Conservation (phyloP, 768 basidiomycete species). For the Boletus insuetus region DNA sequence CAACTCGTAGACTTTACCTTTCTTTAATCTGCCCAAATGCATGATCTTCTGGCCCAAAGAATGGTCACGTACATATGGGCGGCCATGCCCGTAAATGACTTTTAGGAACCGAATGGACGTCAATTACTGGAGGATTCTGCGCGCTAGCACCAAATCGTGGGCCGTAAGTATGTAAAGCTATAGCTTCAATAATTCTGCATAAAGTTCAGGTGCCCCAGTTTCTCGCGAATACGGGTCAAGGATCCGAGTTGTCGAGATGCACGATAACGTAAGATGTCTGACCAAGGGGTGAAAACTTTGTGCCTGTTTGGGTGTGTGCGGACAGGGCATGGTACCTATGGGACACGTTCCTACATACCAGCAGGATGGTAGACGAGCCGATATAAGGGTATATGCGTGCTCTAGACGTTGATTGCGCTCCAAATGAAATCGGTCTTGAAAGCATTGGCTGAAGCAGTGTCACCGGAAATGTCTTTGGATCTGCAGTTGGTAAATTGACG, state of each 20-base stretch:
- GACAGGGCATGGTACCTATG: neutral
- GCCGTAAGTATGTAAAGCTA: neutral
- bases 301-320: neutral
- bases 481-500: constrained; percentile 11
- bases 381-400: neutral
- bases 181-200: neutral
- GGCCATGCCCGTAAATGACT: neutral
- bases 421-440: constrained; percentile 1
- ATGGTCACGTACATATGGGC: constrained; percentile 3
- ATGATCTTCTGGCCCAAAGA: neutral
- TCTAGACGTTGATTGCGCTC: neutral
- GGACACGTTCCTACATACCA: neutral
- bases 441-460: neutral
- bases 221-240: constrained; percentile 4
- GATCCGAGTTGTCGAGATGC: constrained; percentile 3
- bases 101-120: constrained; percentile 1
- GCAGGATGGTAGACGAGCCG: neutral
- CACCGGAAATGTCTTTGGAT: constrained; percentile 10
- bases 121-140: neutral
- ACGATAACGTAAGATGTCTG: constrained; percentile 16
- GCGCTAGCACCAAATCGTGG: neutral
- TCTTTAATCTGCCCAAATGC: neutral
- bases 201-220: neutral
- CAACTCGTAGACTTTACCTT: neutral
- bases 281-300: neutral